Conservation (phyloP, 140 eudicot genomes). For the Artemisia princeps region DNA sequence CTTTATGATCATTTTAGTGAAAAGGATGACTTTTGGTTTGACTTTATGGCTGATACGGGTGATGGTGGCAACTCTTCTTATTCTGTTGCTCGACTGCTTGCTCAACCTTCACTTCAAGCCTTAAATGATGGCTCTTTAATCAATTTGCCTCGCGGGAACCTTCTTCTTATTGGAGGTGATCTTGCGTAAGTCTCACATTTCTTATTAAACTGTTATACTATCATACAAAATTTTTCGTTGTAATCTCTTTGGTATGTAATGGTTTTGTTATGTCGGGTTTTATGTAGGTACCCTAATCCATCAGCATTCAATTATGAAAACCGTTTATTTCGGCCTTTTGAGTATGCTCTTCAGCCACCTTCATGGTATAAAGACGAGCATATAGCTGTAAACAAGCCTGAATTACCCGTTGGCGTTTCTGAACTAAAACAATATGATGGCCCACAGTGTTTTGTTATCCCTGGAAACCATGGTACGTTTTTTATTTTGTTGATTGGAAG, state of each 20-base stretch:
- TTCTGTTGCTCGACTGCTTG: slow-evolving; percentile 72
- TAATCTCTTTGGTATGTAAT: neutral
- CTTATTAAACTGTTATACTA: neutral
- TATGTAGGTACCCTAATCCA: slow-evolving; percentile 84
- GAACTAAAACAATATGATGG: slow-evolving; percentile 59
- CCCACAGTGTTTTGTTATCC: slow-evolving; percentile 84
- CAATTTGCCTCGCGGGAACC: slow-evolving; percentile 57
- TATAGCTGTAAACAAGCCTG: slow-evolving; percentile 78
- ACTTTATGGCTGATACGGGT: slow-evolving; percentile 97
- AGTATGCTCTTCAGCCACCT: slow-evolving; percentile 84
- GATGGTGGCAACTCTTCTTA: slow-evolving; percentile 94
- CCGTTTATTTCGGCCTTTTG: slow-evolving; percentile 78
- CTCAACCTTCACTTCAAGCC: slow-evolving; percentile 60
- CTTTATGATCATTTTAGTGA: slow-evolving; percentile 71
- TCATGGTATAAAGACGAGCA: slow-evolving; percentile 75
- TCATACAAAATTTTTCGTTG: neutral
- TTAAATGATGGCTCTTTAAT: slow-evolving; percentile 22
- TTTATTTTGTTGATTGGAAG: neutral
- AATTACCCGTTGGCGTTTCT: slow-evolving; percentile 65
- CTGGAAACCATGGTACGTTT: slow-evolving; percentile 86
- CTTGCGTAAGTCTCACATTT: slow-evolving; percentile 67
- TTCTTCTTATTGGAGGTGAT: slow-evolving; percentile 91
- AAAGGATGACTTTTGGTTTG: slow-evolving; percentile 79
- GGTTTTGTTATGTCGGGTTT: neutral
- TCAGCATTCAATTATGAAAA: slow-evolving; percentile 71